Percentiles rank a stretch among this genome's conserved stretches.
Conservation (phyloP, 1,284 basidiomycete genomes). For the Marasmius oreades region DNA sequence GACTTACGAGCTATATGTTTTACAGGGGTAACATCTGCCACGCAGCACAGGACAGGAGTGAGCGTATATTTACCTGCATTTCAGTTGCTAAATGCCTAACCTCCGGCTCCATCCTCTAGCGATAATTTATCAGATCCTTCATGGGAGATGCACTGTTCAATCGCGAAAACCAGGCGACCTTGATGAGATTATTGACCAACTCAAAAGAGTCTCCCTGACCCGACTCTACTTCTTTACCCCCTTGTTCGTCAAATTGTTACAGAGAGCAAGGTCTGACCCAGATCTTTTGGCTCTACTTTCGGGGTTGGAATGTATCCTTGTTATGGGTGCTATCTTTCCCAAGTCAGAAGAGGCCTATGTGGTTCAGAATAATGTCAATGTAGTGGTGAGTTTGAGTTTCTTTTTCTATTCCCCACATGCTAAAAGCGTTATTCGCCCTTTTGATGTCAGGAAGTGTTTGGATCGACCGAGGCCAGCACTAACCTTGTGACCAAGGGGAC, state of each 20-base stretch:
- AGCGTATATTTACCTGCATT: not conserved
- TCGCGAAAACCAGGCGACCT: not conserved
- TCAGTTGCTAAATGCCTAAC: not conserved
- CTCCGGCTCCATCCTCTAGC: not conserved
- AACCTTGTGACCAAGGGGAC: not conserved
- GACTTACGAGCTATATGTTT: not conserved
- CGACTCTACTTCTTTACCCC: not conserved
- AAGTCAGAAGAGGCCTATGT: not conserved
- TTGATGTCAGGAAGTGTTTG: slow-evolving; percentile 57
- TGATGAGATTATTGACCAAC: not conserved
- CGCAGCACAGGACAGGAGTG: not conserved
- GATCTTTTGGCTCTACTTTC: not conserved
- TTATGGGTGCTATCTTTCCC: not conserved
- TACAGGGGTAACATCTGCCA: not conserved
- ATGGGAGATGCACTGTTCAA: not conserved
- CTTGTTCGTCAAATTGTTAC: not conserved
- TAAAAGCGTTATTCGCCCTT: not conserved
- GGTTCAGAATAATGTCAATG: not conserved
- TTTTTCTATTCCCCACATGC: too few species aligned
- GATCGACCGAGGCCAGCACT: slow-evolving; percentile 53
- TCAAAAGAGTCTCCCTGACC: not conserved
- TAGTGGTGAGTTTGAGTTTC: not conserved
- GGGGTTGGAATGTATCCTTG: not conserved
- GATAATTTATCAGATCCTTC: not conserved
- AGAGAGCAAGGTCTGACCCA: not conserved